Conservation (phyloP, 73 alveolate genomes). For the Paramecium pentaurelia region DNA sequence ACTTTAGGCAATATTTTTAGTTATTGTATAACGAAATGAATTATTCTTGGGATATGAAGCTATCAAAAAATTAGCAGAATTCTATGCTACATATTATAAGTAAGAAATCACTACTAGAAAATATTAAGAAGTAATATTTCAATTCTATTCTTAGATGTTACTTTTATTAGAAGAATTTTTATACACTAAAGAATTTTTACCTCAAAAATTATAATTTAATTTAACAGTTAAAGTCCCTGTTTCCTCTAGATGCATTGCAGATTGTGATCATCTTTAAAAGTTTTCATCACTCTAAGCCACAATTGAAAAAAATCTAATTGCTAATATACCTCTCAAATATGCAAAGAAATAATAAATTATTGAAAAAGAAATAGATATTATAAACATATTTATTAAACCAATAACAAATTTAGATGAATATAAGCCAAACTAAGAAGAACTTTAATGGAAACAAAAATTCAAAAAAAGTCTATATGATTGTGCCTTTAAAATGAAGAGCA, state of each 20-base stretch:
- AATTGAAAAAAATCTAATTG: constrained; percentile 14
- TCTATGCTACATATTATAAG: background rate
- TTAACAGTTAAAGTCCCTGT: background rate
- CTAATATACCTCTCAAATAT: constrained; percentile 36
- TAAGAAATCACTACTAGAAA: background rate
- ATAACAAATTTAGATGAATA: background rate
- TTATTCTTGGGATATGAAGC: constrained; percentile 46
- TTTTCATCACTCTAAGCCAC: background rate
- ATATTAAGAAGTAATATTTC: background rate
- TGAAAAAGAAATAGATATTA: background rate
- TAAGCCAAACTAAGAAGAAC: background rate
- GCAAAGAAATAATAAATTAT: background rate
- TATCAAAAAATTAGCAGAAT: background rate
- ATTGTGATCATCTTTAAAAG: constrained; percentile 36
- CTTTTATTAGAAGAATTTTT: constrained; percentile 11
- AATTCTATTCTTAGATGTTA: background rate
- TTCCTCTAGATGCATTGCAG: constrained; percentile 34
- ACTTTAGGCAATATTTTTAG: constrained; percentile 22
- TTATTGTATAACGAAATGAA: constrained; percentile 13
- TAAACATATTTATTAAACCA: background rate
- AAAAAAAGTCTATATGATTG: background rate
- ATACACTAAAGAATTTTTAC: constrained; percentile 7
- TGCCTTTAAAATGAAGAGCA: constrained; percentile 34
- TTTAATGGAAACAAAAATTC: background rate
- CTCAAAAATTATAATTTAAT: background rate